Evolutionary conservation across 306 rosid species (phyloP), one percentile per base, ranked within the genome.

Genomic region (Luffa aegyptiaca): DNA sequence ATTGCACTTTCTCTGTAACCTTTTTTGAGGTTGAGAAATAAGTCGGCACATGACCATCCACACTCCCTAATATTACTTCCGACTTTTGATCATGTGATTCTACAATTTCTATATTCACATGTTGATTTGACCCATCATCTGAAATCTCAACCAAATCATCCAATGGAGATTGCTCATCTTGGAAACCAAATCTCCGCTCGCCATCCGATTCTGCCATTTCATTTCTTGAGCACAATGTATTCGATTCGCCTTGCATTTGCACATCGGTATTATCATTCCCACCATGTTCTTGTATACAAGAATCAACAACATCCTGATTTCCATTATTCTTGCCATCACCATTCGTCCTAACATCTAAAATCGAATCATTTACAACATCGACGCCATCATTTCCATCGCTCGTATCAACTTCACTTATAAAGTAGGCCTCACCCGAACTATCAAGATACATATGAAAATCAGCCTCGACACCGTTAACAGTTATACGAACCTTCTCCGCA

Each of bases 381-480:
- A 18, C 12, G 18, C 33, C 21, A 21, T 62, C 59, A 8, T 37
- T 63, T 36, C 73, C 73, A 26, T 78, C 21, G 5, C 33, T 20
- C 6, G 48, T 6, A 62, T 91, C 91, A 77, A 86, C 89, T 86
- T 91, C 98, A 83, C 82, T 89, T 74, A 86, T 76, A 81, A 95
- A 92, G 85, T 95, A 95, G 21, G 98, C 98, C 90, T 92, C 97
- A 16, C 98, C 98, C 0, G 98, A 95, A 81, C 93, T 92, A 80
- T 92, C 98, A 73, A 95, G 98, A 82, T 84, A 89, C 98, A 95
- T 95, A 70, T 92, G 97, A 76, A 95, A 95, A 80, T 86, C 85
- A 59, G 98, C 93, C 79, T 95, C 96, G 20, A 84, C 84, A 2
- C 92, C 97, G 82, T 95, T 95, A 72, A 95, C 98, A 31, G 87